phyloP scores from a whole-genome alignment of 2,329 filamentous ascomycete genomes.

The Xylariaceae sp. region DNA sequence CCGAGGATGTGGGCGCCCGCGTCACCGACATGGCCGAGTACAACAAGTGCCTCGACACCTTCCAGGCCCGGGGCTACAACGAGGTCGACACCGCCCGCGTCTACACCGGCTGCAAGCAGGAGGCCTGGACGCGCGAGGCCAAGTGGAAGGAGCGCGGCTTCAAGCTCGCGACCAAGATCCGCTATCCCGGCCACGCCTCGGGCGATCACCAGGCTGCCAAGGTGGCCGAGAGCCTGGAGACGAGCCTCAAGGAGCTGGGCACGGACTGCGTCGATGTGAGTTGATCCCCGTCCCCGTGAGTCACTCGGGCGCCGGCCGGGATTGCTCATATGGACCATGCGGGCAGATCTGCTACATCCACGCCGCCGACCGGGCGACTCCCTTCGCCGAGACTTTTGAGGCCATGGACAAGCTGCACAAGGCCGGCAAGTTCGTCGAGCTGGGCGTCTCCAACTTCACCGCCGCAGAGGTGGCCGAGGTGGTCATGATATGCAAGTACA shows the following conservation, averaged over 20 bases:
- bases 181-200: constrained; percentile 52
- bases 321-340: no score
- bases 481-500: constrained; percentile 68
- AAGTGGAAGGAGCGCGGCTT: constrained; percentile 74
- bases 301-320: no score
- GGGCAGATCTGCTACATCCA: constrained; percentile 68
- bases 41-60: constrained; percentile 63
- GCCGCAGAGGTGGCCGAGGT: constrained; percentile 85
- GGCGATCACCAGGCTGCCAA: constrained; percentile 57
- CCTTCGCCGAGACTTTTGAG: constrained; percentile 72
- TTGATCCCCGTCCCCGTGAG: no score
- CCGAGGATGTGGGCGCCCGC: constrained; percentile 58
- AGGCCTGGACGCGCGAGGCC: constrained; percentile 68
- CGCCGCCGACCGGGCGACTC: constrained; percentile 59
- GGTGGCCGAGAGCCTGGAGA: constrained; percentile 58
- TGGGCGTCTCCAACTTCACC: constrained; percentile 79
- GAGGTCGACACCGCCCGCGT: constrained; percentile 77
- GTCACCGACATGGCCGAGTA: constrained; percentile 62
- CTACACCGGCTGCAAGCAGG: constrained; percentile 67
- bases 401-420: constrained; percentile 76
- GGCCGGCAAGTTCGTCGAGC: constrained; percentile 72
- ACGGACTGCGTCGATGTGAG: constrained; percentile 64
- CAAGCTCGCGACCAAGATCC: constrained; percentile 67
- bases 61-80: constrained; percentile 72
- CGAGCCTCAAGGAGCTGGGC: constrained; percentile 62